phyloP scores from a whole-genome alignment of 371 early-diverging fungal species.

The Mycotypha africana region DNA sequence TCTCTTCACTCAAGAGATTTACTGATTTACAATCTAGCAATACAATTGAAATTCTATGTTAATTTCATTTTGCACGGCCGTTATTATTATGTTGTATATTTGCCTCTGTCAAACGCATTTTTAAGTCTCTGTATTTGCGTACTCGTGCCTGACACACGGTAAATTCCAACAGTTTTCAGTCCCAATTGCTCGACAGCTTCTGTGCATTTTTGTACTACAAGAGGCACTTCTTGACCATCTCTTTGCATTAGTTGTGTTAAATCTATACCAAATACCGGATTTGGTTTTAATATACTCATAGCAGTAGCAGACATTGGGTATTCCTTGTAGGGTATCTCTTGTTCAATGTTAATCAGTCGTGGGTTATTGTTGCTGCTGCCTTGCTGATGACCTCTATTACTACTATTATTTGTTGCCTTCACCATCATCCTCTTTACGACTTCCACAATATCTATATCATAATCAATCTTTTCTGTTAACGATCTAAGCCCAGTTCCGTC shows the following conservation, averaged over 20 bases:
- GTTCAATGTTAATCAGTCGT: constrained; percentile 16
- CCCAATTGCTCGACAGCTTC: constrained; percentile 70
- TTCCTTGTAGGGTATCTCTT: constrained; percentile 54
- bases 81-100: too few species aligned
- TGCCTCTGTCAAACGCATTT: constrained; percentile 66
- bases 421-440: too few species aligned
- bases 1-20: constrained; percentile 52
- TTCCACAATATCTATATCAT: constrained; percentile 35
- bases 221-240: constrained; percentile 65
- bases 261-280: constrained; percentile 65
- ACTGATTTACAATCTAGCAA: constrained; percentile 54
- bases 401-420: too few species aligned
- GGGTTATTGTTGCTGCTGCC: too few species aligned
- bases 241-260: constrained; percentile 56
- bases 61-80: too few species aligned
- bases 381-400: too few species aligned
- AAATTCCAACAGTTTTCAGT: constrained; percentile 68
- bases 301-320: constrained; percentile 56
- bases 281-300: constrained; percentile 51
- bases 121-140: constrained; percentile 65
- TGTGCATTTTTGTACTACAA: constrained; percentile 68
- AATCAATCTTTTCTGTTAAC: constrained; percentile 55
- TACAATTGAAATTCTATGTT: too few species aligned
- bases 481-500: constrained; percentile 44
- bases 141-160: constrained; percentile 76